Evolutionary conservation across 2,329 filamentous ascomycete genomes (phyloP).

Genomic region (Phialophora verrucosa): DNA sequence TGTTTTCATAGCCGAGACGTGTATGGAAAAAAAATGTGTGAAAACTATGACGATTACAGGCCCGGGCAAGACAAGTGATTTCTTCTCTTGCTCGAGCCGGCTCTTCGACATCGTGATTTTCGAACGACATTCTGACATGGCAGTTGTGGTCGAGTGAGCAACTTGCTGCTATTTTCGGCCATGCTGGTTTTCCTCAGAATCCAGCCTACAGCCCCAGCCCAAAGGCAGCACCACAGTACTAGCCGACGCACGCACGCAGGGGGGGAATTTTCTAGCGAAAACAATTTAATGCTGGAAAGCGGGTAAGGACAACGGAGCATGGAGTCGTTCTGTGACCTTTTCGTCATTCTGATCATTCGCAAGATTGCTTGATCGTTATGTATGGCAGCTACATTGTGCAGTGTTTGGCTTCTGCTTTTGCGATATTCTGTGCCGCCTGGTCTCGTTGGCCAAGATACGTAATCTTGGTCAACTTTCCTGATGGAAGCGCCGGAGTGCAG

Average conservation of each 20-base stretch:
- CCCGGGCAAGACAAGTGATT: neutral
- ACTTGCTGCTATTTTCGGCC: too few relatives aligned
- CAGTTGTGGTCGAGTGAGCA: too few relatives aligned
- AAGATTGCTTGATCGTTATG: neutral
- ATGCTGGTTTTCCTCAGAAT: neutral
- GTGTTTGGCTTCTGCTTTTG: neutral
- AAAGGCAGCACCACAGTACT: neutral
- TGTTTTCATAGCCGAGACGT: neutral
- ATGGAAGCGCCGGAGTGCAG: neutral
- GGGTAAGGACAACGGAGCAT: neutral
- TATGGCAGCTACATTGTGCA: neutral
- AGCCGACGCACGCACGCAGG: too few relatives aligned
- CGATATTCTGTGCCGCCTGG: neutral
- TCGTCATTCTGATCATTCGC: neutral
- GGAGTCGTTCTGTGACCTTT: neutral
- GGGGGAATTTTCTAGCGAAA: neutral
- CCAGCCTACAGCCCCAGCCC: neutral
- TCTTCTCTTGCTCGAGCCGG: neutral
- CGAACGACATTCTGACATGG: too few relatives aligned
- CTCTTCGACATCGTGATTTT: neutral
- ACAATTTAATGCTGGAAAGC: neutral
- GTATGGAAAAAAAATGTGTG: constrained; percentile 4
- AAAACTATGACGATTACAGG: neutral
- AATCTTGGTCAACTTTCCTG: neutral
- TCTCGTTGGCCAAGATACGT: neutral